These are phyloP conservation scores for Ascosphaera apis DNA, from an alignment of 2,329 filamentous ascomycete species.

Conservation along the genomic window DNA sequence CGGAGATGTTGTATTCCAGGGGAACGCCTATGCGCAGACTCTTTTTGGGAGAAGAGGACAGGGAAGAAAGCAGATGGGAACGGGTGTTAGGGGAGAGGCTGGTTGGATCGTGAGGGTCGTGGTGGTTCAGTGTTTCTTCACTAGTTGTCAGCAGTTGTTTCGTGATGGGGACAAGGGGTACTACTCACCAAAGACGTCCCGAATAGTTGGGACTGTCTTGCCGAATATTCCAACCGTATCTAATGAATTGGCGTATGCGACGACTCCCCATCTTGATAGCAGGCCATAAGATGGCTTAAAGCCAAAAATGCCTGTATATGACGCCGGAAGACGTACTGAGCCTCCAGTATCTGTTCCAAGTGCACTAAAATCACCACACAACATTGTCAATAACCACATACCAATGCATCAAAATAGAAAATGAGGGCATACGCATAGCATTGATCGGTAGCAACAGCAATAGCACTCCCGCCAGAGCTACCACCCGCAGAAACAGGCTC, in stretches of 20 bases:
- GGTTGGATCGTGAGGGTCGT: constrained; percentile 55
- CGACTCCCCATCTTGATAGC: constrained; percentile 63
- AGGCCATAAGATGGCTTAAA: constrained; percentile 87
- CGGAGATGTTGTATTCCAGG: constrained; percentile 66
- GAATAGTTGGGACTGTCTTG: constrained; percentile 27
- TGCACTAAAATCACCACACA: constrained; percentile 22
- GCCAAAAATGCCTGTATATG: constrained; percentile 61
- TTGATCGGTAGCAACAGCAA: constrained; percentile 47
- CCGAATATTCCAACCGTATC: constrained; percentile 71
- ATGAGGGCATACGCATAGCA: constrained; percentile 28
- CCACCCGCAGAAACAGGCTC: constrained; percentile 46
- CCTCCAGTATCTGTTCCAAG: constrained; percentile 88
- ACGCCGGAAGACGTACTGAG: constrained; percentile 65
- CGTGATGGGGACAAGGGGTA: constrained; percentile 4
- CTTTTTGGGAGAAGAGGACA: not conserved
- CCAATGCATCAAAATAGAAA: not conserved
- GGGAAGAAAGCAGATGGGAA: constrained; percentile 20
- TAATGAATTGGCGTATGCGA: constrained; percentile 79
- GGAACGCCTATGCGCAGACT: constrained; percentile 34
- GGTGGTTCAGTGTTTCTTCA: constrained; percentile 27
- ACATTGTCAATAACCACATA: not conserved
- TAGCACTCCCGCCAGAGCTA: constrained; percentile 81
- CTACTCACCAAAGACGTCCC: constrained; percentile 25
- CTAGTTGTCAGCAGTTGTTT: constrained; percentile 4
- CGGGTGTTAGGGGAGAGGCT: constrained; percentile 38